These are phyloP conservation scores for Stemphylium beticola DNA, from an alignment of 2,329 filamentous ascomycete species.

Conservation along the genomic window DNA sequence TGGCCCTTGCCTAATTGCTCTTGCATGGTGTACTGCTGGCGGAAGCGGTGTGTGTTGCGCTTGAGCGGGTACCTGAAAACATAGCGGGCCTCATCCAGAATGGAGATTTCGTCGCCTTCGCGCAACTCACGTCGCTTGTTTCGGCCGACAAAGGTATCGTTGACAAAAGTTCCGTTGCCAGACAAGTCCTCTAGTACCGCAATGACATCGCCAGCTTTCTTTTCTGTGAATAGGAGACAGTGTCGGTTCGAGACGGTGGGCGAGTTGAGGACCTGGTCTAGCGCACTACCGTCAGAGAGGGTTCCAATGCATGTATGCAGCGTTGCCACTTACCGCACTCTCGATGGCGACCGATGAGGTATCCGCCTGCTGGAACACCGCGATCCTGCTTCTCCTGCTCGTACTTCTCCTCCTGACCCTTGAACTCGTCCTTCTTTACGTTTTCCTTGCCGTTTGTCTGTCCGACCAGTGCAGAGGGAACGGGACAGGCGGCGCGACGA, in stretches of 20 bases:
- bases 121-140: conserved; percentile 89
- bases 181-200: conserved; percentile 92
- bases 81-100: conserved; percentile 84
- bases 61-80: conserved; percentile 82
- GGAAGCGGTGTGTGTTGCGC: conserved; percentile 71
- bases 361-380: conserved; percentile 75
- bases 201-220: conserved; percentile 61
- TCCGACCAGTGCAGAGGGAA: conserved; percentile 53
- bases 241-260: conserved; percentile 88
- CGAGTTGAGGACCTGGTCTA: conserved; percentile 74
- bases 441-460: conserved; percentile 53
- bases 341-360: conserved; percentile 88
- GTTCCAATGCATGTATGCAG: conserved; percentile 2
- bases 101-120: conserved; percentile 88
- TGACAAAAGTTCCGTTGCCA: conserved; percentile 95
- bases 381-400: conserved; percentile 61
- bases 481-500: conserved; percentile 73
- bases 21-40: conserved; percentile 82
- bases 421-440: conserved; percentile 58
- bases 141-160: conserved; percentile 86
- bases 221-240: conserved; percentile 71
- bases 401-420: conserved; percentile 67
- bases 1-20: conserved; percentile 92
- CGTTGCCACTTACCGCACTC: conserved; percentile 77
- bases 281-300: conserved; percentile 31